phyloP scores from a whole-genome alignment of 768 basidiomycete species.

The Udeniomyces megalosporus region DNA sequence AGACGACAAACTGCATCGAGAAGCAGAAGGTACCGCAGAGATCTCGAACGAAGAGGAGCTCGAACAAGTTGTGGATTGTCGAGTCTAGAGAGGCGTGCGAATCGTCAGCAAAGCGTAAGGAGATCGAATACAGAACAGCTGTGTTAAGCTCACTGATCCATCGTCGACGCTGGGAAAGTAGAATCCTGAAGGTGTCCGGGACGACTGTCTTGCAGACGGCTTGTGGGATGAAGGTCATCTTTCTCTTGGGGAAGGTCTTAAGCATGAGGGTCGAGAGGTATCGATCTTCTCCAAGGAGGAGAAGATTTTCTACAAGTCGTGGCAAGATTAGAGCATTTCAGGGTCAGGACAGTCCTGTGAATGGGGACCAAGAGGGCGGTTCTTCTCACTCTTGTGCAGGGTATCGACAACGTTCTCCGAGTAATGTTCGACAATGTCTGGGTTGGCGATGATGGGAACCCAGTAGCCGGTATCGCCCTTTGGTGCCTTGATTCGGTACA shows the following conservation, averaged over 20 bases:
- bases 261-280: constrained; percentile 94
- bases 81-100: constrained; percentile 39
- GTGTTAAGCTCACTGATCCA: constrained; percentile 53
- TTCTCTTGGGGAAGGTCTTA: constrained; percentile 98
- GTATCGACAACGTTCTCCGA: constrained; percentile 99
- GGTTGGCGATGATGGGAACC: constrained; percentile 97
- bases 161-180: constrained; percentile 88
- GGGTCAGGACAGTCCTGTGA: background rate
- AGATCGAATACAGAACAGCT: background rate
- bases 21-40: constrained; percentile 99
- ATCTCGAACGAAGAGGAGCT: constrained; percentile 83
- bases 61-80: constrained; percentile 92
- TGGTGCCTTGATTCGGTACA: constrained; percentile 99
- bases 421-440: constrained; percentile 96
- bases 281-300: constrained; percentile 96
- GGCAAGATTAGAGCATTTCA: background rate
- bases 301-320: constrained; percentile 57
- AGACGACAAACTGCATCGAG: constrained; percentile 45
- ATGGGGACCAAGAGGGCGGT: too few species aligned
- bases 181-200: constrained; percentile 83
- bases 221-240: constrained; percentile 97
- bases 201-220: constrained; percentile 98
- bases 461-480: constrained; percentile 85
- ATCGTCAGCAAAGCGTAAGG: background rate
- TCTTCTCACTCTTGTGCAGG: constrained; percentile 82